Conservation (phyloP, 2,329 filamentous ascomycete genomes). For the Leptographium lundbergii region DNA sequence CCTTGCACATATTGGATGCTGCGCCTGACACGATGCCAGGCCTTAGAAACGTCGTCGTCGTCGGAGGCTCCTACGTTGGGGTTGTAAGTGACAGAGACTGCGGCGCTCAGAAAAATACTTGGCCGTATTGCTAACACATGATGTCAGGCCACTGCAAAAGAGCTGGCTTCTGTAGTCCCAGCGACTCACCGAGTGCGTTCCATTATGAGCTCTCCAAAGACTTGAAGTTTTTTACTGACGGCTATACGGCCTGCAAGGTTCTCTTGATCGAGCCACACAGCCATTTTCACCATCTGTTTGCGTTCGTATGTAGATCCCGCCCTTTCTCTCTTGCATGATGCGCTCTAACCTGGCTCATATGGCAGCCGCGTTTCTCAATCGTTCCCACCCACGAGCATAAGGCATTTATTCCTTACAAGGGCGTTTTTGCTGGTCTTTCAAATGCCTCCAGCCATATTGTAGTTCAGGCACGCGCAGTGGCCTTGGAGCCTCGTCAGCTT, state of each 20-base stretch:
- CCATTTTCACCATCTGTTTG: slow-evolving; percentile 50
- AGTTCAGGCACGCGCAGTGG: neutral
- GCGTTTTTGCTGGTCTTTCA: neutral
- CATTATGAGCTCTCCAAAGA: slow-evolving; percentile 34
- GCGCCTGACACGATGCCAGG: neutral
- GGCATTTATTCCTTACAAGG: neutral
- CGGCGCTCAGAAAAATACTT: neutral
- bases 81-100: neutral
- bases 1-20: neutral
- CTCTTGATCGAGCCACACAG: slow-evolving; percentile 46
- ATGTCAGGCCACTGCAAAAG: neutral
- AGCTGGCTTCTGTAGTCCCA: neutral
- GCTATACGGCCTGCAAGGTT: slow-evolving; percentile 33
- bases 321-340: slow-evolving; percentile 29
- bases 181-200: slow-evolving; percentile 31
- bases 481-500: neutral
- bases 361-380: slow-evolving; percentile 4
- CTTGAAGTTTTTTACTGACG: slow-evolving; percentile 25
- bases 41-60: slow-evolving; percentile 7
- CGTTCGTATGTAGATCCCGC: slow-evolving; percentile 27
- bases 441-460: neutral
- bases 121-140: neutral
- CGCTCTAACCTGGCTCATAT: slow-evolving; percentile 41
- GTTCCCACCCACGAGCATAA: slow-evolving; percentile 9
- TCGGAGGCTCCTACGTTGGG: slow-evolving; percentile 10